A percentile compares a stretch with the other conserved stretches of the same genome.
These are phyloP conservation scores for Puya raimondii DNA, from an alignment of 176 grass and related monocot species.

Conservation along the genomic window DNA sequence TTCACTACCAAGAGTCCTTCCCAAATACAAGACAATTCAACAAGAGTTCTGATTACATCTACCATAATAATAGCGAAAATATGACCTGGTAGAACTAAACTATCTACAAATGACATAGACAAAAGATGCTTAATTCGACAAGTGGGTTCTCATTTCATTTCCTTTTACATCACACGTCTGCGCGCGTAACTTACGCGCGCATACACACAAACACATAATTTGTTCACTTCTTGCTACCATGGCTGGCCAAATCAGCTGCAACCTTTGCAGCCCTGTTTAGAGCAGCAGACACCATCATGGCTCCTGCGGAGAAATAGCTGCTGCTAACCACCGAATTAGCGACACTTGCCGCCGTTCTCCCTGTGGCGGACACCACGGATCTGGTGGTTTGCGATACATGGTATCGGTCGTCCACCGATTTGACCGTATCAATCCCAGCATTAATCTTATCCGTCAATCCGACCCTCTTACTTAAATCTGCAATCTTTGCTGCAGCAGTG, in stretches of 20 bases:
- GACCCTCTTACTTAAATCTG: conserved; percentile 71
- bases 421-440: conserved; percentile 55
- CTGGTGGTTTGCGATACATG: conserved; percentile 52
- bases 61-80: too few relatives aligned
- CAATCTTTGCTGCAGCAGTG: conserved; percentile 50
- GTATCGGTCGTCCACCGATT: conserved; percentile 77
- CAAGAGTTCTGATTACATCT: too few relatives aligned
- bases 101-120: too few relatives aligned
- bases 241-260: conserved; percentile 60
- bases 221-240: conserved; percentile 48
- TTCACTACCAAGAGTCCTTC: too few relatives aligned
- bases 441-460: conserved; percentile 76
- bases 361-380: conserved; percentile 47
- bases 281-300: conserved; percentile 76
- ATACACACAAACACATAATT: not conserved
- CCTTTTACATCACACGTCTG: too few relatives aligned
- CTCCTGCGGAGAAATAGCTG: conserved; percentile 88
- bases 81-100: too few relatives aligned
- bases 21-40: too few relatives aligned
- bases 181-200: too few relatives aligned
- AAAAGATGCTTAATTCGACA: too few relatives aligned
- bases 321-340: conserved; percentile 58
- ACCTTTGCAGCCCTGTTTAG: conserved; percentile 55
- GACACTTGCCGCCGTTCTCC: conserved; percentile 54
- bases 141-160: too few relatives aligned